Base-by-base conservation (phyloP, 306 rosid genomes). In the Dryas alaskensis region DNA sequence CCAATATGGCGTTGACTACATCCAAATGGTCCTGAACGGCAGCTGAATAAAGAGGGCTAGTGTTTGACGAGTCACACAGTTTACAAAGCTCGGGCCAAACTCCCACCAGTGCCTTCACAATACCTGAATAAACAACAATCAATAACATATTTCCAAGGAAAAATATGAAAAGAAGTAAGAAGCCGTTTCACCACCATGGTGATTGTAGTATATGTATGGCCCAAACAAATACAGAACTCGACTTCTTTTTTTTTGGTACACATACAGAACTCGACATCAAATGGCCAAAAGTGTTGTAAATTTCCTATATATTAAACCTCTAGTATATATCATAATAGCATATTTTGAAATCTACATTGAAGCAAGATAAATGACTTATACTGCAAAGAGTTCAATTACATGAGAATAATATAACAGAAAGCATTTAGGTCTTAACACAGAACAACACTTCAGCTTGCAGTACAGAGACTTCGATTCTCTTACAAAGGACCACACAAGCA, bases 11-110 rank as follows among this genome's bases (percentile, higher is more conserved):
- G 78, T 83, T 86, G 73, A 92, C 90, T 51, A 94, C 89, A 61
- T 89, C 97, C 84, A 92, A 78, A 66, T 92, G 97, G 55, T 87
- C 93, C 74, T 83, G 87, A 70, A 60, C 87, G 43, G 97, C 93
- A 63, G 97, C 99, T 45, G 92, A 78, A 86, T 94, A 94, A 43
- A 94, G 79, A 25, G 99, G 96, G 79, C 97, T 88, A 1, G 99
- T 94, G 85, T 94, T 92, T 74, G 91, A 14, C 44, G 90, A 84
- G 81, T 94, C 88, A 0, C 97, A 94, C 40, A 61, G 61, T 58
- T 70, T 80, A 68, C 96, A 89, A 60, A 94, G 89, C 85, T 89
- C 93, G 0, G 97, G 99, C 90, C 92, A 92, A 19, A 65, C 70
- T 47, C 75, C 82, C 88, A 88, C 69, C 69, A 94, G 73, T 72